Evolutionary conservation across 257 asterid species (phyloP), one percentile per base, ranked within the genome.

Genomic region (Leptodermis oblonga): DNA sequence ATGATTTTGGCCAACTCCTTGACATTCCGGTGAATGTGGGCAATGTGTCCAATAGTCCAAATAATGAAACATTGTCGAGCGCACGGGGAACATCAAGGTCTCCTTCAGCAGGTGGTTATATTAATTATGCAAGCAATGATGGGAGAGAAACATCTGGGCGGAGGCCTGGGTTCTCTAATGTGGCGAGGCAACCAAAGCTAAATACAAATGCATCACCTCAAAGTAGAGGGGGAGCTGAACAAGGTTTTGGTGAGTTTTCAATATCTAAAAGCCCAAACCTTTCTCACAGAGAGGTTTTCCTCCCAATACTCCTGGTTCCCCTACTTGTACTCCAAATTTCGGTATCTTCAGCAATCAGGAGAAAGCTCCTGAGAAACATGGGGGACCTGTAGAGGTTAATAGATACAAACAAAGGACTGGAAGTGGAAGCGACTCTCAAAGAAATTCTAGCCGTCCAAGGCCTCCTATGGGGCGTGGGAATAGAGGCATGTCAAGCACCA

Each of bases 371-470:
- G 66, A 41, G 14, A 79, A 72, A 63, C 80, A 75, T 70, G 75
- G 62, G 68, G 36, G 39, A 43, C 74, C 84, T 1, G 74, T 68
- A n/a, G 80, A 67, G 69, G 61, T 20, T 13, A 88, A 90, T 72
- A 81, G 92, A 72, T 90, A 88, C 85, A 82, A 72, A 81, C 81
- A 65, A 81, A 82, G 68, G 31, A 70, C 56, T 62, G 79, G 80
- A 7, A 60, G 79, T 39, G 83, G n/a, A 48, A 48, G 20, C 3
- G 56, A 69, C 67, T 41, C 80, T 46, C 73, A 74, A 41, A 81
- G 82, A 76, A 73, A 68, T 63, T 71, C 59, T 25, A 67, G 42
- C 69, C 48, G 69, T 65, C 13, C 68, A 31, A 72, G 72, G 58
- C 13, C 60, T 51, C 17, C 62, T 70, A 25, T 77, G 53, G 52